These are phyloP conservation scores for Acanthochlamys bracteata DNA, from an alignment of 106 monocot genomes.

Conservation along the genomic window DNA sequence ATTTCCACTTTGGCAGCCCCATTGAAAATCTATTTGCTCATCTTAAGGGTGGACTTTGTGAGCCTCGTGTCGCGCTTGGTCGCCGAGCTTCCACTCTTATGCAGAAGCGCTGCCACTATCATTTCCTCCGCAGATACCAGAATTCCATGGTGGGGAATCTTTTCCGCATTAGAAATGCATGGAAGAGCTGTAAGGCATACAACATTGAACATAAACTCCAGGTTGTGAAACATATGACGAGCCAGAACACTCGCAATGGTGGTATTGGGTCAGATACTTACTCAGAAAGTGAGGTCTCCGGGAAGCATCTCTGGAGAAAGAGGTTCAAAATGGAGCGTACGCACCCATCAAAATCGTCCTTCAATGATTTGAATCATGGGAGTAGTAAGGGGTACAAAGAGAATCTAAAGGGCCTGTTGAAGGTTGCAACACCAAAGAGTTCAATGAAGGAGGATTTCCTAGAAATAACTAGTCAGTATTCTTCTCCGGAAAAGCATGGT, in stretches of 20 bases:
- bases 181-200: slow-evolving; percentile 44
- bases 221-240: slow-evolving; percentile 32
- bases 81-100: slow-evolving; percentile 40
- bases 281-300: slow-evolving; percentile 28
- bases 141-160: slow-evolving; percentile 63
- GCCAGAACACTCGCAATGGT: slow-evolving; percentile 11
- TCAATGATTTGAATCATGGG: slow-evolving; percentile 1
- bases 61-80: slow-evolving; percentile 59
- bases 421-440: slow-evolving; percentile 26
- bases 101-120: slow-evolving; percentile 50
- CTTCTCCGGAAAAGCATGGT: neutral
- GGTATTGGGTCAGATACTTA: slow-evolving; percentile 26
- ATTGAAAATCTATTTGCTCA: slow-evolving; percentile 22
- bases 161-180: slow-evolving; percentile 29
- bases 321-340: slow-evolving; percentile 14
- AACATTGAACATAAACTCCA: slow-evolving; percentile 52
- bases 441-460: slow-evolving; percentile 13
- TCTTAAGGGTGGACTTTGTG: slow-evolving; percentile 62
- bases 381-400: slow-evolving; percentile 16
- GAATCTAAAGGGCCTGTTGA: slow-evolving; percentile 36
- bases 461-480: slow-evolving; percentile 6
- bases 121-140: slow-evolving; percentile 55
- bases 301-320: slow-evolving; percentile 13
- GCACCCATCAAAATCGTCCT: slow-evolving; percentile 3
- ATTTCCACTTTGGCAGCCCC: slow-evolving; percentile 81